phyloP scores from a whole-genome alignment of 352 stramenopile species.

The Phytophthora cactorum region DNA sequence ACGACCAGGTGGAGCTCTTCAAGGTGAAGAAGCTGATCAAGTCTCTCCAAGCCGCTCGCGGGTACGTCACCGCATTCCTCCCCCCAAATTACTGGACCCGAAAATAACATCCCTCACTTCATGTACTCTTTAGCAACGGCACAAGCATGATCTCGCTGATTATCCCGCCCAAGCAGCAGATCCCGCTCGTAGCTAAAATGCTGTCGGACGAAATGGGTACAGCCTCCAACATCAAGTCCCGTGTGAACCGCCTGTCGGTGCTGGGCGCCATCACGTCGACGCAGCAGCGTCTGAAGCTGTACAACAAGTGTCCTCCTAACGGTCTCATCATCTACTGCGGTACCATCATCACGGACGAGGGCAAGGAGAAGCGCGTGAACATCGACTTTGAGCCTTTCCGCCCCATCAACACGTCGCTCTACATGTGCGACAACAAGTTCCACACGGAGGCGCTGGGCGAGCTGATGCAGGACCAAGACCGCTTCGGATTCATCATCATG shows the following conservation, averaged over 20 bases:
- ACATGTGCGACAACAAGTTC: conserved; percentile 99
- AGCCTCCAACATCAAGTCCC: conserved; percentile 99
- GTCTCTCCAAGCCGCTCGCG: conserved; percentile 90
- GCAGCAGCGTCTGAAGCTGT: conserved; percentile 99
- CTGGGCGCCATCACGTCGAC: conserved; percentile 99
- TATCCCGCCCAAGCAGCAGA: conserved; percentile 98
- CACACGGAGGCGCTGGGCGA: conserved; percentile 98
- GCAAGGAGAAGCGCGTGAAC: conserved; percentile 99
- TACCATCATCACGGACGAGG: conserved; percentile 99
- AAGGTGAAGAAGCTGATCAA: conserved; percentile 99
- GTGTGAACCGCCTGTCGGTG: conserved; percentile 98
- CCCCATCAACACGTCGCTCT: conserved; percentile 99
- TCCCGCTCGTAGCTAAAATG: conserved; percentile 98
- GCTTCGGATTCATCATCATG: conserved; percentile 99
- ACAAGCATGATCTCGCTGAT: conserved; percentile 99
- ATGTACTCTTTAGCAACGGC: conserved; percentile 86
- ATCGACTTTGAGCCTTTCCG: conserved; percentile 99
- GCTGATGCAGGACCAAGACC: conserved; percentile 98
- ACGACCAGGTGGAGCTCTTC: conserved; percentile 99
- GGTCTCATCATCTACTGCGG: conserved; percentile 99
- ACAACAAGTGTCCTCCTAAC: conserved; percentile 97
- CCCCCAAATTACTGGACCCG: conserved; percentile 3
- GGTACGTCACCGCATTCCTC: conserved; percentile 49
- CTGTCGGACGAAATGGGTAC: conserved; percentile 99
- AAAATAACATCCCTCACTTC: background rate